phyloP scores from a whole-genome alignment of 1,284 basidiomycete genomes.

The Trichosporon inkin region DNA sequence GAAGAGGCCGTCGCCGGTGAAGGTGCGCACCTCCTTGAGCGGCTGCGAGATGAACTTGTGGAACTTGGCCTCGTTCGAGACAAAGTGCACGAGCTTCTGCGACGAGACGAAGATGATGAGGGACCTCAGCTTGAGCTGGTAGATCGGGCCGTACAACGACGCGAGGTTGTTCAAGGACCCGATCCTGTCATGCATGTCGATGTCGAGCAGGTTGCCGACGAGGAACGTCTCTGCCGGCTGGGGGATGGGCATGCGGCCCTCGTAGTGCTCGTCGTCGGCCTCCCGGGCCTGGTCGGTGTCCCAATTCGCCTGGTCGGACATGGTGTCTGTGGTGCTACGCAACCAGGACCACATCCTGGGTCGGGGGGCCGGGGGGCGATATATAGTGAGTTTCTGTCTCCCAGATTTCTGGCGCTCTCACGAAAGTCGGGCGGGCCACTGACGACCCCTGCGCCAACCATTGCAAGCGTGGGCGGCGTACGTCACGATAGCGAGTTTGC shows the following conservation, averaged over 20 bases:
- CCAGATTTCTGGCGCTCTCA: no score
- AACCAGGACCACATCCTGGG: no score
- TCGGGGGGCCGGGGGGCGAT: no score
- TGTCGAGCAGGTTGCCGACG: slow-evolving; percentile 49
- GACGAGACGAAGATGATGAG: slow-evolving; percentile 46
- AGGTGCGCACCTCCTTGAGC: slow-evolving; percentile 51
- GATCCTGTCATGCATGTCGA: slow-evolving; percentile 19
- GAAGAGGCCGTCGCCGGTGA: slow-evolving; percentile 52
- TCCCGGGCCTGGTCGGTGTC: background rate
- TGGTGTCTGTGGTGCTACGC: no score
- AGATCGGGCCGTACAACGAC: slow-evolving; percentile 19
- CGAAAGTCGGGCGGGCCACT: no score
- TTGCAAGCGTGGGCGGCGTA: no score
- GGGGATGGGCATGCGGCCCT: slow-evolving; percentile 10
- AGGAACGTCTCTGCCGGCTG: slow-evolving; percentile 15
- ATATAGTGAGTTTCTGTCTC: no score
- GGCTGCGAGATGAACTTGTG: slow-evolving; percentile 50
- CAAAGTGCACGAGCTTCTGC: slow-evolving; percentile 53
- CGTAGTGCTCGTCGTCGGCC: background rate
- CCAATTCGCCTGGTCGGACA: no score
- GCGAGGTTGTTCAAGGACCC: slow-evolving; percentile 50
- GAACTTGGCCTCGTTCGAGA: slow-evolving; percentile 55
- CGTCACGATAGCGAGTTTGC: no score
- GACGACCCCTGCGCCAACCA: no score
- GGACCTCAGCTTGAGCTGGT: slow-evolving; percentile 12